phyloP scores from a whole-genome alignment of 495 filamentous ascomycete species.

The Aspergillus conjunctus region DNA sequence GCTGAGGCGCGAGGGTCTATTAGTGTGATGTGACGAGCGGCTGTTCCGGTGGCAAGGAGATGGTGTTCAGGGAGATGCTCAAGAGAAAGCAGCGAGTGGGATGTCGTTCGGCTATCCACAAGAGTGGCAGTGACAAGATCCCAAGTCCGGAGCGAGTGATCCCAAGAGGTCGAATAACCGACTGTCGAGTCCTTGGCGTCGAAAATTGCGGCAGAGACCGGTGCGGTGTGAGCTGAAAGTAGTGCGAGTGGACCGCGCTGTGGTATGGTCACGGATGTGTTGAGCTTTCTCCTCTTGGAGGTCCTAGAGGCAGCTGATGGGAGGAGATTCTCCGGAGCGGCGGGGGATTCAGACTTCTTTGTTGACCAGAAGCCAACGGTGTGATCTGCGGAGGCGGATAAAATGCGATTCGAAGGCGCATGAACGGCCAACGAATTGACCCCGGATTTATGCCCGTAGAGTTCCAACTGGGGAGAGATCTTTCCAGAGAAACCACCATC shows the following conservation, averaged over 20 bases:
- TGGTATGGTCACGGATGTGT: conserved; percentile 61
- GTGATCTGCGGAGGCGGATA: conserved; percentile 81
- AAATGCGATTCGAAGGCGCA: conserved; percentile 69
- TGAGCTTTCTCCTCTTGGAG: conserved; percentile 77
- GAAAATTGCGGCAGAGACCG: conserved; percentile 77
- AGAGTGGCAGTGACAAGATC: conserved; percentile 76
- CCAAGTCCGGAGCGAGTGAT: conserved; percentile 88
- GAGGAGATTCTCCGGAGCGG: conserved; percentile 65
- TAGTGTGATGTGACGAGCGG: conserved; percentile 83
- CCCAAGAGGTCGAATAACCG: conserved; percentile 84
- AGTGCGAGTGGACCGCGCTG: conserved; percentile 79
- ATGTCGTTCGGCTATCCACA: conserved; percentile 78
- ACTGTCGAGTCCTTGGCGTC: conserved; percentile 81
- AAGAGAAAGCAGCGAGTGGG: conserved; percentile 78
- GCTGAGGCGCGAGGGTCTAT: conserved; percentile 83
- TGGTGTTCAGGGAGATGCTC: conserved; percentile 65
- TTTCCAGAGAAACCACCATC: conserved; percentile 60
- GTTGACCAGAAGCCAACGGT: conserved; percentile 83
- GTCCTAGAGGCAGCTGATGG: conserved; percentile 57
- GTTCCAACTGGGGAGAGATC: conserved; percentile 74
- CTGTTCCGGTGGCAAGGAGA: conserved; percentile 81
- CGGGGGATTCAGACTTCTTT: conserved; percentile 69
- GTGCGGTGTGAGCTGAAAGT: conserved; percentile 67
- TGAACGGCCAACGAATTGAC: conserved; percentile 81
- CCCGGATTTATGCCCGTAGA: conserved; percentile 79